Base-by-base conservation (phyloP, 106 monocot genomes). In the Hemerocallis citrina region DNA sequence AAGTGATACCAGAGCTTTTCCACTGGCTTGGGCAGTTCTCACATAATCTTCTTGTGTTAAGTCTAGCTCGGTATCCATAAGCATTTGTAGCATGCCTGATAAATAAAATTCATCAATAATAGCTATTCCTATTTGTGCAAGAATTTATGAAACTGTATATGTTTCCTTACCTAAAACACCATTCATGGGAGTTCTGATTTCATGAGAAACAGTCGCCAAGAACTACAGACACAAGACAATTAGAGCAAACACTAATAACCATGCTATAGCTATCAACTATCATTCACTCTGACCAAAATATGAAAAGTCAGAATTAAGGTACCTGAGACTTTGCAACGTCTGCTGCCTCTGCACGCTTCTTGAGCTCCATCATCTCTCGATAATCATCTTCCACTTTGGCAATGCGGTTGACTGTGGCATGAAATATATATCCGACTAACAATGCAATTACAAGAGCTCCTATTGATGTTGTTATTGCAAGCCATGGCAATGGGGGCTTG, bases 161-260 rank as follows among this genome's bases (percentile, higher is more conserved):
- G 27, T 38, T 10, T 64, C 25, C 70, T 85, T 42, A 98, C 96
- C 96, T 72, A 98, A 64, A 65, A 98, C 96, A 52, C 96, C 96
- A 71, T 98, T 98, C 96, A 98, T 98, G 1, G 96, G 96, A 66
- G 96, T 98, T 77, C 96, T 87, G 69, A 98, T 98, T 73, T 98
- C 96, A 67, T 98, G 96, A 51, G 96, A 98, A 61, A 98, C 96
- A 38, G 96, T 98, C 21, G 96, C 96, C 77, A 98, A 66, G 63
- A 98, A 98, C 96, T 98, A 74, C 73, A 78, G 3, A 66, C 16
- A 65, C 16, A 71, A 45, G 61, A 45, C 3, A 24, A 31, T 61
- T 30, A 57, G 40, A 57, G 30, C 2, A 31, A 4, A 56, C 20
- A 17, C 47, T n/a, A n/a, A n/a, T n/a, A 55, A 44, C 23, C 16